Conservation (phyloP, 2,329 filamentous ascomycete species). For the Cladophialophora immunda region DNA sequence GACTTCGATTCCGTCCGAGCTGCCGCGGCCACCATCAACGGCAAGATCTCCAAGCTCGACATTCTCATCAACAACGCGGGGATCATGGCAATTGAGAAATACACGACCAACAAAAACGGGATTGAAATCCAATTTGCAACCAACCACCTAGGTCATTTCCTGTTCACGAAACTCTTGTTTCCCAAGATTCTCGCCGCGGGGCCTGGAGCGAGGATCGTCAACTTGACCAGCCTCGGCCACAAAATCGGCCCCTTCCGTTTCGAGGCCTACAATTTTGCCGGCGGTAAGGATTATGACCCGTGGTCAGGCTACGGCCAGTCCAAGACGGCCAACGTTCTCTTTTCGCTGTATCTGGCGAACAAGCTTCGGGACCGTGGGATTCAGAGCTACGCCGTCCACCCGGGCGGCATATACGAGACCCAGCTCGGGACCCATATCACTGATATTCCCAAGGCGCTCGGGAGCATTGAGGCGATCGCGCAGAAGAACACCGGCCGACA, state of each 20-base stretch:
- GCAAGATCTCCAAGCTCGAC: constrained; percentile 42
- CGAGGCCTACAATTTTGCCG: constrained; percentile 43
- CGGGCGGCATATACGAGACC: constrained; percentile 44
- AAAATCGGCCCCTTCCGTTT: constrained; percentile 48
- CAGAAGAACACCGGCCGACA: constrained; percentile 32
- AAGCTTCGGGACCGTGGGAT: constrained; percentile 43
- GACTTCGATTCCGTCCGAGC: constrained; percentile 39
- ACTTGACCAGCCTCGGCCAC: constrained; percentile 57
- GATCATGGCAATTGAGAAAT: constrained; percentile 43
- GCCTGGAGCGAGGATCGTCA: constrained; percentile 49
- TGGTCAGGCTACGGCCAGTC: constrained; percentile 57
- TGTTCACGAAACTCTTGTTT: constrained; percentile 46
- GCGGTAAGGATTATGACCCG: constrained; percentile 44
- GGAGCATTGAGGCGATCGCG: constrained; percentile 20
- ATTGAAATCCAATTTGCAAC: constrained; percentile 48
- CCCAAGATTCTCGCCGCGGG: constrained; percentile 40
- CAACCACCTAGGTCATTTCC: constrained; percentile 48
- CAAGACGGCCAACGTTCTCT: constrained; percentile 56
- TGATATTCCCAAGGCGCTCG: constrained; percentile 20
- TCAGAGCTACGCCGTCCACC: constrained; percentile 52
- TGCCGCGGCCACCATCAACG: constrained; percentile 41
- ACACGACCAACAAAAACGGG: constrained; percentile 43
- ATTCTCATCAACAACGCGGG: constrained; percentile 48
- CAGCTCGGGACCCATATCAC: constrained; percentile 21
- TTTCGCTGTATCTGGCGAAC: constrained; percentile 51